These are phyloP conservation scores for Ceratobasidium sp. DNA, from an alignment of 1,284 basidiomycete species.

Conservation along the genomic window DNA sequence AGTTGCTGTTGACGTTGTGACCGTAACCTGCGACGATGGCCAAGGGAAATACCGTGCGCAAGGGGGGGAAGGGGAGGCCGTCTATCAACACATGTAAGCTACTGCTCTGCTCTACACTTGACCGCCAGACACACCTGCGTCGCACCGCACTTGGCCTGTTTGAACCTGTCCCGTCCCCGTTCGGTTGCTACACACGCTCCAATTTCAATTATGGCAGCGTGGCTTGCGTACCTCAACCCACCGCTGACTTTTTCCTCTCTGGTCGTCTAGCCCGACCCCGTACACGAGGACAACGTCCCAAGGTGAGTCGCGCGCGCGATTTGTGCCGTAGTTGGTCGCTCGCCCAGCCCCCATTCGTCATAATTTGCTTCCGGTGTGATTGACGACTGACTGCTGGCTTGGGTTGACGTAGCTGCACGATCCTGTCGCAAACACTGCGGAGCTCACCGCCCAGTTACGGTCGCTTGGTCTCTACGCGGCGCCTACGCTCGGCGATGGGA, in stretches of 20 bases:
- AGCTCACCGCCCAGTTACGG: conserved; percentile 74
- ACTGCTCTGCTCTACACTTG: background rate
- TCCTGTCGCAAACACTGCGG: conserved; percentile 70
- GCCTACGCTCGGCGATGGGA: conserved; percentile 83
- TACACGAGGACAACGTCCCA: conserved; percentile 28
- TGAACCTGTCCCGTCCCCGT: background rate
- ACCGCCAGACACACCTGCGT: background rate
- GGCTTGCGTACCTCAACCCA: background rate
- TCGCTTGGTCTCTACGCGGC: conserved; percentile 81
- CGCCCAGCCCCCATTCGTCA: background rate
- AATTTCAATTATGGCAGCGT: conserved; percentile 7
- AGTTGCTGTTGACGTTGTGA: conserved; percentile 9
- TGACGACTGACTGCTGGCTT: conserved; percentile 12
- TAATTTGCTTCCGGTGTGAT: conserved; percentile 36
- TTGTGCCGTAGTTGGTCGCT: background rate
- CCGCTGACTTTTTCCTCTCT: conserved; percentile 13
- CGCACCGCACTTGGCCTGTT: background rate
- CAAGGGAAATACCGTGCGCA: conserved; percentile 21
- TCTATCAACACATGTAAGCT: conserved; percentile 25
- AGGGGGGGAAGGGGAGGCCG: conserved; percentile 22
- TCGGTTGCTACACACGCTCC: background rate
- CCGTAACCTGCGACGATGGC: conserved; percentile 22
- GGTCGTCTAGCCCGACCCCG: conserved; percentile 18
- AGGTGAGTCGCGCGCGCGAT: conserved; percentile 9
- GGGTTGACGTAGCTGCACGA: conserved; percentile 61